A percentile compares a stretch with the other conserved stretches of the same genome.
Conservation (phyloP, 2,329 filamentous ascomycete genomes). For the Ophiostoma sp. region DNA sequence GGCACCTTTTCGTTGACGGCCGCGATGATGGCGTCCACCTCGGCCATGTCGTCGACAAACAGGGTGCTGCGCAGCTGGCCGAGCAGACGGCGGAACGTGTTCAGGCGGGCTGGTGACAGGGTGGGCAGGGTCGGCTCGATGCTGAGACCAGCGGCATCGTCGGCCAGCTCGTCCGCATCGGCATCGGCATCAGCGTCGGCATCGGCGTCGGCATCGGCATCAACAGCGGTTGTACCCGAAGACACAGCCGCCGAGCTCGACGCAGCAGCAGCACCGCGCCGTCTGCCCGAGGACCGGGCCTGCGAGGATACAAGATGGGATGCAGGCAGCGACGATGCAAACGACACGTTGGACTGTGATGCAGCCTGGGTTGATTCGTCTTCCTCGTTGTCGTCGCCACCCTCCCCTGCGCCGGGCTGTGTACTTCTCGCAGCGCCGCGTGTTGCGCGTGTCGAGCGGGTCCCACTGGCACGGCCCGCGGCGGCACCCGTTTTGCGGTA, state of each 20-base stretch:
- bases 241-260: constrained; percentile 12
- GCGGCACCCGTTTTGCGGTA: constrained; percentile 40
- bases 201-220: constrained; percentile 34
- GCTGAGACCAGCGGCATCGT: constrained; percentile 38
- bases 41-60: constrained; percentile 82
- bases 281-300: constrained; percentile 24
- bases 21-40: constrained; percentile 66
- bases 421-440: constrained; percentile 31
- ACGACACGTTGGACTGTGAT: constrained; percentile 57
- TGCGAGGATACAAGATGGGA: constrained; percentile 54
- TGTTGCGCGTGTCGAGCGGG: constrained; percentile 32
- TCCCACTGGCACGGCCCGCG: constrained; percentile 30
- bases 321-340: constrained; percentile 72
- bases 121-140: constrained; percentile 30
- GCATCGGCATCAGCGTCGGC: constrained; percentile 42
- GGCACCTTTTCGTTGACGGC: constrained; percentile 72
- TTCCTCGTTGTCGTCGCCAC: constrained; percentile 39
- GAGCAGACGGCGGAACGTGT: constrained; percentile 71
- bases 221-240: constrained; percentile 25
- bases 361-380: constrained; percentile 46
- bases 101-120: constrained; percentile 57
- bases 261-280: constrained; percentile 35
- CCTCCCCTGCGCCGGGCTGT: constrained; percentile 34
- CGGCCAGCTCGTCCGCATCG: constrained; percentile 41
- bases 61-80: constrained; percentile 73